Evolutionary conservation across 139 green algal genomes (phyloP).

Genomic region (Coelastrella sp.): DNA sequence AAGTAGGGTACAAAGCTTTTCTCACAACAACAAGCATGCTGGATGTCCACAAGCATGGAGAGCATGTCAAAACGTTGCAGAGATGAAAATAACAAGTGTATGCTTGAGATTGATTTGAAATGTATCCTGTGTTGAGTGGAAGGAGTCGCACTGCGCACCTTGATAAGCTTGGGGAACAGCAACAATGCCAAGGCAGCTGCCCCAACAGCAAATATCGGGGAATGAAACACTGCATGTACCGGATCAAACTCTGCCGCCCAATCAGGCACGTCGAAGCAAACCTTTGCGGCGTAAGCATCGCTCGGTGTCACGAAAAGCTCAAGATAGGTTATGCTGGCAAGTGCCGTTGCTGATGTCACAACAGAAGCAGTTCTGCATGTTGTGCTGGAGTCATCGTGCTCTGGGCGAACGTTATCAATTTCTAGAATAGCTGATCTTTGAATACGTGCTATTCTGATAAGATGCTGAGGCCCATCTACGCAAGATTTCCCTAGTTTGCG

Average conservation of each 20-base stretch:
- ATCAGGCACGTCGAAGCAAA: constrained; percentile 34
- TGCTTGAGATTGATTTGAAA: not conserved
- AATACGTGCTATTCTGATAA: too few relatives aligned
- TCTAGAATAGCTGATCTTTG: too few relatives aligned
- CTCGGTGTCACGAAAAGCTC: not conserved
- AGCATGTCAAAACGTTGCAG: too few relatives aligned
- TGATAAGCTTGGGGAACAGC: constrained; percentile 33
- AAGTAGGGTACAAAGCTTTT: too few relatives aligned
- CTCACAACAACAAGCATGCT: too few relatives aligned
- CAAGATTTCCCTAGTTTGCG: too few relatives aligned
- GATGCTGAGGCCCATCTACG: too few relatives aligned
- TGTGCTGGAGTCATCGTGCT: too few relatives aligned
- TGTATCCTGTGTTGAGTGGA: not conserved
- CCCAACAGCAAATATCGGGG: constrained; percentile 13
- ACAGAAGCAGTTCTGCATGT: too few relatives aligned
- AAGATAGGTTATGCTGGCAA: not conserved
- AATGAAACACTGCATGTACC: not conserved
- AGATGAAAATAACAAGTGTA: not conserved
- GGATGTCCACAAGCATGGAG: too few relatives aligned
- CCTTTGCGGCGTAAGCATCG: constrained; percentile 13
- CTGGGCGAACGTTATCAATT: too few relatives aligned
- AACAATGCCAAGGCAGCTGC: constrained; percentile 17
- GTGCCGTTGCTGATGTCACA: not conserved
- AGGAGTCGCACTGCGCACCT: not conserved
- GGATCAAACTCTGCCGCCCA: not conserved